These are phyloP conservation scores for Prunus salicina DNA, from an alignment of 306 rosid genomes.

Conservation along the genomic window DNA sequence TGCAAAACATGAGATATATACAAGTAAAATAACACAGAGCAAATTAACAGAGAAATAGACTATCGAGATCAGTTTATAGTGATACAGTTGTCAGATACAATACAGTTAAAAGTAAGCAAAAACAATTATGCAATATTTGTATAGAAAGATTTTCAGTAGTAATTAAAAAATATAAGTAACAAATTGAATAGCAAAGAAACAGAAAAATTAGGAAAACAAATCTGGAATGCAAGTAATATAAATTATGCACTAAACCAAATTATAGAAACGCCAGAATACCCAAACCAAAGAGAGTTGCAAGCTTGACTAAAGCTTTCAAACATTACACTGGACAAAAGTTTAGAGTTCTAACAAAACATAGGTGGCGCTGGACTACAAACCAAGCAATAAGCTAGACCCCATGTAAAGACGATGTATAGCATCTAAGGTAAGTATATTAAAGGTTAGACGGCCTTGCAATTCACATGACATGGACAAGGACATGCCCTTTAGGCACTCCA, in stretches of 20 bases:
- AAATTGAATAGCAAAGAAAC: background rate
- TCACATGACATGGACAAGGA: background rate
- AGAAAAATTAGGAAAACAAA: background rate
- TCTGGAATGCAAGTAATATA: background rate
- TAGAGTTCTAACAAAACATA: background rate
- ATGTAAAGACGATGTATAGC: background rate
- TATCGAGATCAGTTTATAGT: background rate
- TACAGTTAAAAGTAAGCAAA: background rate
- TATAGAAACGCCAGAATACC: background rate
- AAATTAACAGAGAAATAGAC: background rate
- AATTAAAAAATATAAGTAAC: background rate
- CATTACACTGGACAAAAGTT: background rate
- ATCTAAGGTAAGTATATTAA: background rate
- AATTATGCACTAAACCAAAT: background rate
- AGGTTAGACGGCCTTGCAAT: background rate
- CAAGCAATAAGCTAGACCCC: background rate
- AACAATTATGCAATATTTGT: background rate
- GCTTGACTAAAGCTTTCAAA: background rate
- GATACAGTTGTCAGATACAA: background rate
- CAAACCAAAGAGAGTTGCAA: background rate
- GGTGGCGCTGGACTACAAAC: background rate
- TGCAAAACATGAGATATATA: background rate
- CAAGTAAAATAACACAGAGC: constrained; percentile 3
- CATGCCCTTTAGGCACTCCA: background rate
- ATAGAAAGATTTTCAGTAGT: background rate